Conservation (phyloP, 1,284 basidiomycete species). For the Rhodotorula sp. region DNA sequence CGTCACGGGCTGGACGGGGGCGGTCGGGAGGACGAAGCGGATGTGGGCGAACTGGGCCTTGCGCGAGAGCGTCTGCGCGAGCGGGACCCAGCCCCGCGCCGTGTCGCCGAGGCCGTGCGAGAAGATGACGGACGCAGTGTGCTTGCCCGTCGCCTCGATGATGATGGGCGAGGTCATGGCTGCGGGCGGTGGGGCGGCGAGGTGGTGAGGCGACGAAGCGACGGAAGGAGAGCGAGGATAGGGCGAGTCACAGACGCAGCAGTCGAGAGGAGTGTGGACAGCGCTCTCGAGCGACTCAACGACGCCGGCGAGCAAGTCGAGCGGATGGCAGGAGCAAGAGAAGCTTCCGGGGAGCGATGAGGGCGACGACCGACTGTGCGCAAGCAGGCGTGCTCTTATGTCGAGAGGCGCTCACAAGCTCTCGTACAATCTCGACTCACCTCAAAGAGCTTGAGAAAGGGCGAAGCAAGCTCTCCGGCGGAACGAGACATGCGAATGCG, state of each 20-base stretch:
- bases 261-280: not conserved
- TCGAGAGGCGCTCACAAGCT: no score
- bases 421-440: no score
- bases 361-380: no score
- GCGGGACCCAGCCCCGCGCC: constrained; percentile 33
- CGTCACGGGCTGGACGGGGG: constrained; percentile 60
- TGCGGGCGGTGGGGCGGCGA: no score
- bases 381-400: no score
- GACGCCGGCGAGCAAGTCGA: not conserved
- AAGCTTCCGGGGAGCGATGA: not conserved
- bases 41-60: constrained; percentile 35
- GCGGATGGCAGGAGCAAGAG: not conserved
- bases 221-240: not conserved
- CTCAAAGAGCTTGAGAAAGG: no score
- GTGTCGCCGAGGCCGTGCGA: constrained; percentile 58
- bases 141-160: constrained; percentile 52
- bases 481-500: no score
- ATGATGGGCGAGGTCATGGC: constrained; percentile 9
- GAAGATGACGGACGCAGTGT: constrained; percentile 85
- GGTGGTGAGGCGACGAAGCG: not conserved
- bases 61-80: constrained; percentile 33
- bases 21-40: constrained; percentile 60
- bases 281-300: not conserved
- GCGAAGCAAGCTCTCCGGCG: no score
- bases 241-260: not conserved